Evolutionary conservation across 2,329 filamentous ascomycete genomes (phyloP), one percentile per base, ranked within the genome.

Genomic region (Xylaria sp.): DNA sequence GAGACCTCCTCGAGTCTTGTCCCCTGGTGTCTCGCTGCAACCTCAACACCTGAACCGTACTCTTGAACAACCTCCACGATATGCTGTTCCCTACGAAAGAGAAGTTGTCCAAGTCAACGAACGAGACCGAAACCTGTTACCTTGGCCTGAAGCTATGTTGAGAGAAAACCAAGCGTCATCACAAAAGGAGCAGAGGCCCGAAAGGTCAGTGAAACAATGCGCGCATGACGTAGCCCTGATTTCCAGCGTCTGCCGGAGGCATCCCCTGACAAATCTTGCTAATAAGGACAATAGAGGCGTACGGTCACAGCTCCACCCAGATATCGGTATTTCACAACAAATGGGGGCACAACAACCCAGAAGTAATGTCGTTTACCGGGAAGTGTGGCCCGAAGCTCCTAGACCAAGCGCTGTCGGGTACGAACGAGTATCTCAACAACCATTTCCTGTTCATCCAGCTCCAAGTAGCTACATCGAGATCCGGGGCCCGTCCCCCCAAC

Each of bases 141-240:
- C 67, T 25, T 70, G 71, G 57, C 33, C 71, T 39, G 15, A 46
- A 41, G 64, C 68, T 58, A 41, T 62, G 10, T 57, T 39, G 12
- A 62, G 67, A 49, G 69, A 67, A n/a, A 56, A 46, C 25, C 71
- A 71, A 64, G 59, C 57, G 36, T 56, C 67, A 9, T 59, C 57
- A 43, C 52, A 58, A 25, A 69, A 62, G 33, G 62, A 59, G 43
- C 67, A 67, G 31, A 67, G 55, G 43, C 59, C 63, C 41, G 73
- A 73, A 64, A 65, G 70, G 76, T 78, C 72, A 77, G 75, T 74
- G 23, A 48, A 39, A 20, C 25, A n/a, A 4, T 13, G 18, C 49
- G 15, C 25, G 48, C 43, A 56, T 55, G 6, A 46, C 20, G 9
- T 41, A 13, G 15, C 49, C 59, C 18, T 39, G 1, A 46, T 43